Percentiles rank a stretch among this genome's conserved stretches.
Conservation (phyloP, 495 filamentous ascomycete genomes). For the Penicillium bovifimosum region DNA sequence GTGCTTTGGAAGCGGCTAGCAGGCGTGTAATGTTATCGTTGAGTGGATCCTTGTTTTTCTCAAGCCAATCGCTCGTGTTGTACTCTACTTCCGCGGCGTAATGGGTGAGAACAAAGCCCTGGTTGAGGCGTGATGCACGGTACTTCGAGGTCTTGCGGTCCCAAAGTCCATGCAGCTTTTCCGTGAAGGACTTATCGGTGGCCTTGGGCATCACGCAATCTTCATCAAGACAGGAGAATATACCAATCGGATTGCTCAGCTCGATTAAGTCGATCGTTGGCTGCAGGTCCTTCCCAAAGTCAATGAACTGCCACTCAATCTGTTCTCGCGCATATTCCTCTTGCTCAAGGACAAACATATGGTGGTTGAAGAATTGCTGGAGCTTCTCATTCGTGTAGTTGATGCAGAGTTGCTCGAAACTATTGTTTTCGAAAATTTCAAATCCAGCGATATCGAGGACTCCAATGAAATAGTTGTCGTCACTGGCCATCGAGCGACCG, state of each 20-base stretch:
- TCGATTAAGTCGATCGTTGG: constrained; percentile 98
- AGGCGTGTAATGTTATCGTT: constrained; percentile 94
- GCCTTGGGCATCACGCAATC: constrained; percentile 99
- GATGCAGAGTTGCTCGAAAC: constrained; percentile 98
- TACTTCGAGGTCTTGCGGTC: constrained; percentile 95
- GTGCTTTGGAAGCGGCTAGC: constrained; percentile 73
- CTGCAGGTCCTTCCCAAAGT: constrained; percentile 95
- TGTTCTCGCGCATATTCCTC: constrained; percentile 97
- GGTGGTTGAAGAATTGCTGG: constrained; percentile 99
- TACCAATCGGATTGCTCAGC: constrained; percentile 91
- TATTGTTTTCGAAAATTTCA: constrained; percentile 97
- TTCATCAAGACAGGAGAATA: constrained; percentile 97
- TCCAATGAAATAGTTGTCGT: constrained; percentile 93
- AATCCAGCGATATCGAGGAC: constrained; percentile 99
- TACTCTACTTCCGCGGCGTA: constrained; percentile 99
- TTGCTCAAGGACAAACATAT: constrained; percentile 99
- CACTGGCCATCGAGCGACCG: constrained; percentile 70
- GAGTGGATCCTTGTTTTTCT: constrained; percentile 98
- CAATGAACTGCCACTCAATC: constrained; percentile 99
- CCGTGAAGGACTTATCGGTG: constrained; percentile 92
- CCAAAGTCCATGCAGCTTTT: constrained; percentile 95
- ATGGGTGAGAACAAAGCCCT: constrained; percentile 97
- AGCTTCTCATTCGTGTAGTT: constrained; percentile 99
- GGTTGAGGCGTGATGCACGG: constrained; percentile 74
- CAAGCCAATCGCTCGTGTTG: constrained; percentile 88